Conservation (phyloP, 176 grass and related monocot genomes). For the Luzula sylvatica region DNA sequence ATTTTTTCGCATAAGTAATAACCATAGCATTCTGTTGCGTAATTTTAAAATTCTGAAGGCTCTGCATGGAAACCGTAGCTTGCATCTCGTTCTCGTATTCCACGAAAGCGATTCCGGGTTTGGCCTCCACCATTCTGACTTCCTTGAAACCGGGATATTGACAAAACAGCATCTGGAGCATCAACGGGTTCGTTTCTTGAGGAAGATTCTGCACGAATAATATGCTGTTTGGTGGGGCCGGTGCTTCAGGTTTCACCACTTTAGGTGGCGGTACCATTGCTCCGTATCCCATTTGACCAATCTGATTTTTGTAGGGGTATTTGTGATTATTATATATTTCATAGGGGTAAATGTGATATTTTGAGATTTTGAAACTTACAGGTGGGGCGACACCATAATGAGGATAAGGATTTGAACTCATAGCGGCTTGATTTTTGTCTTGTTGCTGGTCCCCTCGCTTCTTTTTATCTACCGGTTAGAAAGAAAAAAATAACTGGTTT, state of each 20-base stretch:
- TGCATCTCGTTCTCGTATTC: constrained; percentile 80
- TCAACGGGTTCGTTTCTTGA: constrained; percentile 60
- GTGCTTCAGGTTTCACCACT: constrained; percentile 59
- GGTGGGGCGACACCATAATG: constrained; percentile 74
- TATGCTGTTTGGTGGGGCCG: constrained; percentile 77
- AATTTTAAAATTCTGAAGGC: constrained; percentile 69
- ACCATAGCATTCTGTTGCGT: constrained; percentile 74
- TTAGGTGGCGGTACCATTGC: constrained; percentile 52
- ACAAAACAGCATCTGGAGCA: constrained; percentile 90
- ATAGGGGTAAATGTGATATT: constrained; percentile 2
- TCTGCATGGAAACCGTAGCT: constrained; percentile 53
- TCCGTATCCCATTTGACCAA: constrained; percentile 31
- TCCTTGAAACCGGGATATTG: constrained; percentile 94
- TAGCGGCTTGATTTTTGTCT: constrained; percentile 50
- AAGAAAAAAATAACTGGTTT: constrained; percentile 16
- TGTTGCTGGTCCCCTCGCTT: constrained; percentile 68
- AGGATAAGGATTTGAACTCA: constrained; percentile 61
- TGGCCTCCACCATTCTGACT: constrained; percentile 80
- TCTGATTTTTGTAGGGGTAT: not conserved
- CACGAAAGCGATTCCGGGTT: constrained; percentile 85
- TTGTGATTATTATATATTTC: constrained; percentile 3
- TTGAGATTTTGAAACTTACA: constrained; percentile 25
- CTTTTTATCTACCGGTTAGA: constrained; percentile 79
- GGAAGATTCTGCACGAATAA: constrained; percentile 90
- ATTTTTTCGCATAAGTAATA: constrained; percentile 84